phyloP scores from a whole-genome alignment of 2,329 filamentous ascomycete genomes.

The Coniochaeta ligniaria region DNA sequence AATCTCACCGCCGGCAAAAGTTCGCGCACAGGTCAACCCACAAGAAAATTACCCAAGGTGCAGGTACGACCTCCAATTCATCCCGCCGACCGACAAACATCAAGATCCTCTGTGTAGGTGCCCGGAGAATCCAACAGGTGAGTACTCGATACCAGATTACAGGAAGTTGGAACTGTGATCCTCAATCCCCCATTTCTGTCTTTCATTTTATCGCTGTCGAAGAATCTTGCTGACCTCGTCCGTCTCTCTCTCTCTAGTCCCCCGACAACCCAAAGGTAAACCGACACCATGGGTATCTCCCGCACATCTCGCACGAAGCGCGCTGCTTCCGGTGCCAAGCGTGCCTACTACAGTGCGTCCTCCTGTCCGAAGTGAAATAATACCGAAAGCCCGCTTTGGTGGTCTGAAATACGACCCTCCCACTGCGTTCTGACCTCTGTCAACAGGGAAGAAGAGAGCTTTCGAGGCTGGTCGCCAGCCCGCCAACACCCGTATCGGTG shows the following conservation, averaged over 20 bases:
- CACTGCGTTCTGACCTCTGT: constrained; percentile 66
- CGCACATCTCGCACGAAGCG: constrained; percentile 99
- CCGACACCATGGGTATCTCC: constrained; percentile 94
- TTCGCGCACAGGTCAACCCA: constrained; percentile 2
- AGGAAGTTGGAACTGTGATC: not conserved
- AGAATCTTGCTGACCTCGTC: not conserved
- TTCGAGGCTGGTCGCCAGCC: constrained; percentile 99
- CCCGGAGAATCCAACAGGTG: constrained; percentile 1
- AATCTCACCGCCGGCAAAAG: not conserved
- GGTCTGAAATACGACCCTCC: constrained; percentile 21
- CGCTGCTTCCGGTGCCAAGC: constrained; percentile 97
- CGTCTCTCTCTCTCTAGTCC: not conserved
- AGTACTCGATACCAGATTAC: not conserved
- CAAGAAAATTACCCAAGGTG: not conserved
- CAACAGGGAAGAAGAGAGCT: constrained; percentile 87
- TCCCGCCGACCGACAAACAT: not conserved
- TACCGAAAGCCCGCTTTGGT: constrained; percentile 59
- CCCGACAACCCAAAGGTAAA: constrained; percentile 3
- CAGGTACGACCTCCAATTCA: not conserved
- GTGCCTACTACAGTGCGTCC: constrained; percentile 78
- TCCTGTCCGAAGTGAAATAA: constrained; percentile 40
- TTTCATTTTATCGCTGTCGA: not conserved
- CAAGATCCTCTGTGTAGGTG: constrained; percentile 3
- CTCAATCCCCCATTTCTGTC: not conserved
- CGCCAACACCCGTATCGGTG: constrained; percentile 97